Base-by-base conservation (phyloP, 2,329 filamentous ascomycete genomes). In the Bipolaris bicolor region DNA sequence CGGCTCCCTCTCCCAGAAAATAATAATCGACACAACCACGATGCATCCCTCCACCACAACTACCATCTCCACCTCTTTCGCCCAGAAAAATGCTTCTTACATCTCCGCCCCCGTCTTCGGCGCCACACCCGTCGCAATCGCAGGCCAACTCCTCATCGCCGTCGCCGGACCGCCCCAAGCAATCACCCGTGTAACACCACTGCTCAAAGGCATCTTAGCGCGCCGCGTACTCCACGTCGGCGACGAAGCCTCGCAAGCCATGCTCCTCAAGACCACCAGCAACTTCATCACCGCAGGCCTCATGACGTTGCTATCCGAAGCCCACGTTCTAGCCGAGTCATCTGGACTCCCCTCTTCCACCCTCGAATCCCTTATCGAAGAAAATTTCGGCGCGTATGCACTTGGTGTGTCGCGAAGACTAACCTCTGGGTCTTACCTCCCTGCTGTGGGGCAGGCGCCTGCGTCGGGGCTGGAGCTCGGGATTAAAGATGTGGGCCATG, bases 401-500 rank as follows among this genome's bases (percentile, higher is more conserved):
- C 49, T 65, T 15, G 64, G 64, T 9, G 69, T 72, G 3, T 70
- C 65, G 0, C 63, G 65, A 41, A 39, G 74, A 5, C 40, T 76
- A 31, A 74, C 72, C 1, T 49, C 49, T 5, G 72, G 71, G 0
- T 60, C 58, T 3, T 75, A 75, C 33, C 57, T 63, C 20, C 70
- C 73, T 3, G 49, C 63, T 0, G 49, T 52, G 10, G 70, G 70
- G 0, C 49, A 77, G 24, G 64, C 72, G 26, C 82, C 82, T 1
- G 80, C 76, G 75, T 84, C 81, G 0, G 81, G 81, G 36, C 56
- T 85, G 3, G 76, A 79, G 20, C 68, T 85, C 3, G 83, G 81
- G 0, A 74, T 84, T 7, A 84, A 85, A 56, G 83, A 85, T 61
- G 82, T 84, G 0, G 77, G 79, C 0, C 80, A 83, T 62, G 82